These are phyloP conservation scores for Penicillium subrubescens DNA, from an alignment of 495 filamentous ascomycete species.

Conservation along the genomic window DNA sequence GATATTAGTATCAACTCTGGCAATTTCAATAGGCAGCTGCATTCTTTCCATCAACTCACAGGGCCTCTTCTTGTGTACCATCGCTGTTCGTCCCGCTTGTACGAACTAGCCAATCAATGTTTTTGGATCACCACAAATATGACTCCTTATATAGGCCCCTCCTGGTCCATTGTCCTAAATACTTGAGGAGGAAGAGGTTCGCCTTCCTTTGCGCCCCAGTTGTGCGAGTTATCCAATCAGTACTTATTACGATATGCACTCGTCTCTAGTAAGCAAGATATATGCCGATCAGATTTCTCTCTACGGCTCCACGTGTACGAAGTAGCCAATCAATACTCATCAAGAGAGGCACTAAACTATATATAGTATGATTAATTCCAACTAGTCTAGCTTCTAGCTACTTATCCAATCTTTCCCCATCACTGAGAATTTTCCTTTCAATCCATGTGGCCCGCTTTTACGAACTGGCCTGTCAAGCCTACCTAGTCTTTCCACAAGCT, in stretches of 20 bases:
- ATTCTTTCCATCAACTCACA: background rate
- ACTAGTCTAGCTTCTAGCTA: too few relatives aligned
- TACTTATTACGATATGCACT: too few relatives aligned
- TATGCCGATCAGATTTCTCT: too few relatives aligned
- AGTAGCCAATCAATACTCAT: background rate
- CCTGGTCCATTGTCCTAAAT: too few relatives aligned
- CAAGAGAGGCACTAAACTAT: background rate
- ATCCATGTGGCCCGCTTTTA: background rate
- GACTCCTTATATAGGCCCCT: too few relatives aligned
- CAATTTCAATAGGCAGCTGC: background rate
- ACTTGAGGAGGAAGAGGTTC: too few relatives aligned
- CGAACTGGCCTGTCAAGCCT: background rate
- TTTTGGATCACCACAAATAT: too few relatives aligned
- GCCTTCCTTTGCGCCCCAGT: too few relatives aligned
- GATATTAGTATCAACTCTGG: background rate
- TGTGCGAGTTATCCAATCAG: too few relatives aligned
- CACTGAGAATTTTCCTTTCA: background rate
- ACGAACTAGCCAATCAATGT: background rate
- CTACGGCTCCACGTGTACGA: background rate
- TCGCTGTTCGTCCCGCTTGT: background rate
- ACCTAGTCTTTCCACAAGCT: too few relatives aligned
- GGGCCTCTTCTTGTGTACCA: background rate
- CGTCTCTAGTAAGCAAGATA: too few relatives aligned
- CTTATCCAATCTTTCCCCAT: background rate
- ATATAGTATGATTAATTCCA: background rate